Evolutionary conservation across 2,329 filamentous ascomycete species (phyloP), one percentile per base, ranked within the genome.

Genomic region (Dactylella cylindrospora): DNA sequence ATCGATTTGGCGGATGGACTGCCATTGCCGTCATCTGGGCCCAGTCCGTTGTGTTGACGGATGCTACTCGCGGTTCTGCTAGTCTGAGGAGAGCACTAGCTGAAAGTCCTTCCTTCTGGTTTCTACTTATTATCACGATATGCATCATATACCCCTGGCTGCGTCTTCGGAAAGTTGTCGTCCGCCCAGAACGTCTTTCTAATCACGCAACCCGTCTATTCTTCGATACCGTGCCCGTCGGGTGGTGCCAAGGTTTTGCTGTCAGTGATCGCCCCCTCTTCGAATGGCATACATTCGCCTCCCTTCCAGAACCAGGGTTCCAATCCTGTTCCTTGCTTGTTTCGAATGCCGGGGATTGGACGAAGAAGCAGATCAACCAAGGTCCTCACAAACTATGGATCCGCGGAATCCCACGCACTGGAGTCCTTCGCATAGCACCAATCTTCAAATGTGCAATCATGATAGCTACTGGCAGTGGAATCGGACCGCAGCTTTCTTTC

Each of bases 331-430:
- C 84, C 0, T 75, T 86, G 23, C 74, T 89, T 15, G 77, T 89
- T 23, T 87, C 84, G 43, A 84, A 84, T 65, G 85, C 84, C 2
- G 86, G 86, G 13, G 85, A 89, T 73, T 90, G 86, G 85, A 89
- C 86, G 0, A 75, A 75, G 17, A 74, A 76, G 26, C 78, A 80
- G 52, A 88, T 90, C 72, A 74, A 77, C 36, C 76, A 78, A 43
- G 80, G 81, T 1, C 84, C 84, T 1, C 77, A 74, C 0, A 73
- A 79, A 45, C 73, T 89, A 29, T 89, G 83, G 82, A 80, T 84
- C 4, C 80, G 84, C 35, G 85, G 85, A 4, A 76, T 84, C 0
- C 83, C 85, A 1, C 78, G 64, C 12, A 66, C 45, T 9, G 72
- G 72, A 13, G 71, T 72, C 0, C 67, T 74, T 20, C 71, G 71